These are phyloP conservation scores for Yarrowia sp. DNA, from an alignment of 805 yeast species.

Conservation along the genomic window DNA sequence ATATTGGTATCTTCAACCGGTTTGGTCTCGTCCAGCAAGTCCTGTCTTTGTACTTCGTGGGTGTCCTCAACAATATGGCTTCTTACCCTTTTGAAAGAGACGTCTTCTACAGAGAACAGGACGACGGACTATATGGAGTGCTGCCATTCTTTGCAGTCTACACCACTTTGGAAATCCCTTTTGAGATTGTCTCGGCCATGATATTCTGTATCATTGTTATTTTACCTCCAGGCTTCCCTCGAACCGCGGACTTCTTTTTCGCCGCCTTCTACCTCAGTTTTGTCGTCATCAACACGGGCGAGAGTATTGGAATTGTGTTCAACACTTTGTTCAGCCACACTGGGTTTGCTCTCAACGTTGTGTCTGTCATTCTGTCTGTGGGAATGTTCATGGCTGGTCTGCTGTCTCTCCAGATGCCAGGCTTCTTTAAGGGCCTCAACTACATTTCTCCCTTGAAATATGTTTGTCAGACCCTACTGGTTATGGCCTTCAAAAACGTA, in stretches of 20 bases:
- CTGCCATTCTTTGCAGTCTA: conserved; percentile 61
- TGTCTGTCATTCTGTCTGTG: conserved; percentile 61
- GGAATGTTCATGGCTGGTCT: conserved; percentile 84
- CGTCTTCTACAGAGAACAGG: conserved; percentile 73
- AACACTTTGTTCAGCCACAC: conserved; percentile 69
- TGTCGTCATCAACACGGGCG: conserved; percentile 68
- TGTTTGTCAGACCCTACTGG: conserved; percentile 36
- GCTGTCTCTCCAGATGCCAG: conserved; percentile 72
- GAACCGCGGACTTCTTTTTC: conserved; percentile 65
- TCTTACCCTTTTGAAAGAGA: conserved; percentile 71
- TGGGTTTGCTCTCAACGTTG: conserved; percentile 75
- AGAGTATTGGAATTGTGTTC: conserved; percentile 76
- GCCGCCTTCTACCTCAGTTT: conserved; percentile 54
- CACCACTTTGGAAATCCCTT: conserved; percentile 60
- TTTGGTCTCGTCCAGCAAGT: conserved; percentile 75
- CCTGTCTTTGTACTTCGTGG: conserved; percentile 68
- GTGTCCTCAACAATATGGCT: conserved; percentile 73
- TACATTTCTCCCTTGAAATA: conserved; percentile 77
- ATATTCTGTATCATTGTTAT: conserved; percentile 61
- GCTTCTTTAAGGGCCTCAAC: conserved; percentile 64
- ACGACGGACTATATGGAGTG: conserved; percentile 66
- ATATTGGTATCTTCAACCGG: conserved; percentile 58
- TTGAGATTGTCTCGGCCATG: conserved; percentile 57
- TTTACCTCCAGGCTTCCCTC: conserved; percentile 68
- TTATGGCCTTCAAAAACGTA: conserved; percentile 25